Base-by-base conservation (phyloP, 768 basidiomycete genomes). In the Pulveroboletus ravenelii region DNA sequence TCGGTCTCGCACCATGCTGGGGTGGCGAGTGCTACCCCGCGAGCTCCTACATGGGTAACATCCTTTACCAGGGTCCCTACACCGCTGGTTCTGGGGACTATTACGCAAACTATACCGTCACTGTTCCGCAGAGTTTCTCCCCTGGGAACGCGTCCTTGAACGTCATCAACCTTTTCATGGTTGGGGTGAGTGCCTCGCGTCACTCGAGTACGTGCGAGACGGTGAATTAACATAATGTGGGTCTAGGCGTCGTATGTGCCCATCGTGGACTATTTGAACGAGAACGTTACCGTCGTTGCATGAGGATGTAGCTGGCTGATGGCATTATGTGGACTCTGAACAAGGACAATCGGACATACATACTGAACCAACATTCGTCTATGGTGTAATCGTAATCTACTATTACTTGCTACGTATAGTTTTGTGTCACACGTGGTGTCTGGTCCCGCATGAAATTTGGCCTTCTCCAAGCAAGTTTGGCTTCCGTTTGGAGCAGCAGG, bases 1-100 rank as follows among this genome's bases (percentile, higher is more conserved):
- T 73, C 34, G 69, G 66, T 18, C 63, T 74, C 32, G 41, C 51
- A 12, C 45, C 45, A 0, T 73, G 72, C 48, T 40, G 29, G 2
- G 52, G 55, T 2, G 47, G 53, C 6, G 10, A 48, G 7, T 71
- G 71, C 50, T 58, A 25, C 2, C 52, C 64, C 6, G 54, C 65
- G 10, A 57, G 48, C 37, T 36, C 56, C 1, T 59, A 31, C 35
- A 56, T 72, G 47, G 70, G 71, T 13, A 20, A n/a, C 25, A 56
- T 72, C 48, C 57, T 72, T 5, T 72, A 69, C 45, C 65, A 69
- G 30, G 72, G 72, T 8, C 55, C 60, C 1, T 73, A 66, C 51
- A 57, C 61, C 17, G 68, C 68, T 13, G 17, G 45, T 7, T 6
- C 48, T 6, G 53, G 49, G 8, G 31, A 27, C 3, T 57, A 62